Conservation (phyloP, 108 stramenopile genomes). For the Hondaea fermentalgiana region DNA sequence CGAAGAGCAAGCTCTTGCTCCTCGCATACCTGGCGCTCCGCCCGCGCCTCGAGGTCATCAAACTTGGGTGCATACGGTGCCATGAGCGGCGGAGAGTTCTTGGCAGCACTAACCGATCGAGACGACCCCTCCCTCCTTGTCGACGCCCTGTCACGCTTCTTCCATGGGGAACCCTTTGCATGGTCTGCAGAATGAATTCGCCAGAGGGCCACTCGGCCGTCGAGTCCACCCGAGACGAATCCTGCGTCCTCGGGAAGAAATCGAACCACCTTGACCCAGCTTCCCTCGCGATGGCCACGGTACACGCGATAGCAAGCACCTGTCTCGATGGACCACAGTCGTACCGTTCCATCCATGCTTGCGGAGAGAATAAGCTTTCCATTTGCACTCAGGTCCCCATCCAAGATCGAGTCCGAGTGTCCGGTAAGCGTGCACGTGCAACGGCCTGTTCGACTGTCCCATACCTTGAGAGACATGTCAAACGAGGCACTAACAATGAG, state of each 20-base stretch:
- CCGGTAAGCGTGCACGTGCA: slow-evolving; percentile 7
- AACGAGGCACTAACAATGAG: background rate
- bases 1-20: background rate
- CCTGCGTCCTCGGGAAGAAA: background rate
- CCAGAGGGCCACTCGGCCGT: background rate
- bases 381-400: slow-evolving; percentile 1
- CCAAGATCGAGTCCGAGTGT: slow-evolving; percentile 27
- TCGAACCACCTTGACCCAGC: background rate
- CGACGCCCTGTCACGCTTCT: background rate
- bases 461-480: slow-evolving; percentile 23
- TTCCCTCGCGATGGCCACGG: background rate
- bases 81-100: too few relatives aligned
- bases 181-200: background rate
- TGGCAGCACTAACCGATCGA: too few relatives aligned
- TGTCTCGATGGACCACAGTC: background rate
- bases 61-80: too few relatives aligned
- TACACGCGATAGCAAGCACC: background rate
- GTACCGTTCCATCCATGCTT: slow-evolving; percentile 8
- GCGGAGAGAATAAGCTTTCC: slow-evolving; percentile 14
- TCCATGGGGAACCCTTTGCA: background rate
- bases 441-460: slow-evolving; percentile 21
- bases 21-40: background rate
- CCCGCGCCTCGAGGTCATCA: background rate
- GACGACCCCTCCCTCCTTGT: too few relatives aligned
- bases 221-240: background rate